Conservation (phyloP, 2,329 filamentous ascomycete genomes). For the Phaeoacremonium minimum region DNA sequence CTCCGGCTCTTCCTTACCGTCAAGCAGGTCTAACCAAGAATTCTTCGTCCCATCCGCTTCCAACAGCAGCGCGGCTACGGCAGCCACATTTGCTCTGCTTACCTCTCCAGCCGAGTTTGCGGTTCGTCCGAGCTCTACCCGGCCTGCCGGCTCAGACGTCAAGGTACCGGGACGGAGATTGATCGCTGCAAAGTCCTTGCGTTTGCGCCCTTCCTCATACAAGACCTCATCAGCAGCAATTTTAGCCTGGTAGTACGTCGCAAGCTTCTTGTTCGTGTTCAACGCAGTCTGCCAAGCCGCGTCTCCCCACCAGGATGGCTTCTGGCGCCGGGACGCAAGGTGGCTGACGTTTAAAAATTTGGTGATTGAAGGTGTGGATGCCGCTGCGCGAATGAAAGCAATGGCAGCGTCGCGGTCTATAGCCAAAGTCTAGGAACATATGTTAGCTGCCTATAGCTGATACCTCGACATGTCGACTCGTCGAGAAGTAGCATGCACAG, state of each 20-base stretch:
- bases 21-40: constrained; percentile 50
- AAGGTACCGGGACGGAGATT: constrained; percentile 48
- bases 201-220: constrained; percentile 40
- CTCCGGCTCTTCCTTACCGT: constrained; percentile 44
- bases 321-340: constrained; percentile 44
- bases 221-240: constrained; percentile 54
- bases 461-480: too few species aligned
- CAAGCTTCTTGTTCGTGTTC: constrained; percentile 35
- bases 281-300: constrained; percentile 40
- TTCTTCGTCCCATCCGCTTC: constrained; percentile 41
- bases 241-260: constrained; percentile 57
- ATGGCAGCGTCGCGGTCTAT: constrained; percentile 62
- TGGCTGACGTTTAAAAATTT: constrained; percentile 65
- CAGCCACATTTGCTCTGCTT: constrained; percentile 56
- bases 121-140: constrained; percentile 42
- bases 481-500: neutral
- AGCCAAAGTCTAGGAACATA: constrained; percentile 41
- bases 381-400: constrained; percentile 57
- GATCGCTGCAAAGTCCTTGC: constrained; percentile 39
- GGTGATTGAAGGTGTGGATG: constrained; percentile 46
- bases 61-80: constrained; percentile 51
- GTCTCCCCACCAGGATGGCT: constrained; percentile 52
- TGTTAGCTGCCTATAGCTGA: too few species aligned
- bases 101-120: constrained; percentile 31
- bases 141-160: constrained; percentile 40